These are phyloP conservation scores for Boletus barrowsii DNA, from an alignment of 768 basidiomycete species.

Conservation along the genomic window DNA sequence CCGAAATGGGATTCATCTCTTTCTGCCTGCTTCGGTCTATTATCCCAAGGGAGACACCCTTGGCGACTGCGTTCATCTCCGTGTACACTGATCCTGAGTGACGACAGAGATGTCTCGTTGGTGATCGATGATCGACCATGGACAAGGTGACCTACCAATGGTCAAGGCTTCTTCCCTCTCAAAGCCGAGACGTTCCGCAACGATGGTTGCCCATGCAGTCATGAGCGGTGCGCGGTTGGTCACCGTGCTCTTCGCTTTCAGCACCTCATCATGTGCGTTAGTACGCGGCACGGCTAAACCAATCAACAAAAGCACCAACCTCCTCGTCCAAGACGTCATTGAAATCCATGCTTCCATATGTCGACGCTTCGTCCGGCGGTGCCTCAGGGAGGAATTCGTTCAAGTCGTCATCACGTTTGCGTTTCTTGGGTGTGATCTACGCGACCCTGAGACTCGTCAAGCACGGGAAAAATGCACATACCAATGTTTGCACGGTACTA, in stretches of 20 bases:
- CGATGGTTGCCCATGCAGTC: conserved; percentile 89
- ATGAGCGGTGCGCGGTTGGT: conserved; percentile 93
- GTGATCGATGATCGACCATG: background rate
- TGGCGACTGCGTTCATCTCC: conserved; percentile 85
- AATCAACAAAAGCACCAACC: conserved; percentile 36
- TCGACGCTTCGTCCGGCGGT: conserved; percentile 48
- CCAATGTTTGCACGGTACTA: conserved; percentile 30
- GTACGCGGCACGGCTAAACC: background rate
- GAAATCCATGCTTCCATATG: conserved; percentile 61
- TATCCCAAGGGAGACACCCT: conserved; percentile 81
- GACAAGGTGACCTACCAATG: conserved; percentile 54
- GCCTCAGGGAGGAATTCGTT: conserved; percentile 60
- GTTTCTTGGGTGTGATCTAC: conserved; percentile 51
- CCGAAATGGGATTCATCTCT: conserved; percentile 51
- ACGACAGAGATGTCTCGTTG: background rate
- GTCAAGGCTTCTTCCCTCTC: conserved; percentile 86
- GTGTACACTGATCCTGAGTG: conserved; percentile 83
- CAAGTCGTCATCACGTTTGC: conserved; percentile 37
- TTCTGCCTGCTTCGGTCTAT: conserved; percentile 54
- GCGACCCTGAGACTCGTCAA: background rate
- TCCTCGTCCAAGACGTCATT: conserved; percentile 70
- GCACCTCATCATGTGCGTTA: conserved; percentile 39
- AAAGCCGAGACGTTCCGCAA: conserved; percentile 86
- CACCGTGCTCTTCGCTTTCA: conserved; percentile 59
- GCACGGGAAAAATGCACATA: conserved; percentile 18